Percentiles rank a stretch among this genome's conserved stretches.
These are phyloP conservation scores for Solanum lycopersicoides DNA, from an alignment of 257 asterid species.

Conservation along the genomic window DNA sequence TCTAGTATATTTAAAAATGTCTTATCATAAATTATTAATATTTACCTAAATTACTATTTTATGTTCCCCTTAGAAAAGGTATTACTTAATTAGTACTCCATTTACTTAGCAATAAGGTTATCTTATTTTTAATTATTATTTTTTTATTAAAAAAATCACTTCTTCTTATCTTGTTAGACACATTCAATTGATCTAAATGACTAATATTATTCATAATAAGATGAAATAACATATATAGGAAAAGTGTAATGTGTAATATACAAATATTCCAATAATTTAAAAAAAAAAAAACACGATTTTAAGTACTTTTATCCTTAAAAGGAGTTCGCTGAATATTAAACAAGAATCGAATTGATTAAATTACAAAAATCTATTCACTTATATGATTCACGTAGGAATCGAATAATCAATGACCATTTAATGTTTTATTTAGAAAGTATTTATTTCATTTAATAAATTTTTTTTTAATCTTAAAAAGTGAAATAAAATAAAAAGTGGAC, in stretches of 20 bases:
- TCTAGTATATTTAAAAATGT: too few species aligned
- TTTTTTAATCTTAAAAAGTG: background rate
- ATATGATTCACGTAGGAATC: background rate
- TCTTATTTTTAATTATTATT: too few species aligned
- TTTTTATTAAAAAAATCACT: too few species aligned
- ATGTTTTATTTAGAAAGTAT: background rate
- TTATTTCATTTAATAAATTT: background rate
- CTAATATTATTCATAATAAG: background rate
- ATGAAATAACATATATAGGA: background rate
- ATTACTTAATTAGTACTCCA: background rate
- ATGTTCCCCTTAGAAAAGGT: background rate
- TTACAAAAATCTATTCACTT: background rate
- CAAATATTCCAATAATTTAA: background rate
- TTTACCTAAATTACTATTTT: background rate
- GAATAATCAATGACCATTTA: too few species aligned
- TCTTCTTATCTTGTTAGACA: background rate
- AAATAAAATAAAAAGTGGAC: background rate
- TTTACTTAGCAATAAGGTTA: background rate
- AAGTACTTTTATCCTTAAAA: background rate
- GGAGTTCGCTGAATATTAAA: background rate
- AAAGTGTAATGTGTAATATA: background rate
- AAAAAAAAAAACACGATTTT: background rate
- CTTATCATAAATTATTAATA: background rate
- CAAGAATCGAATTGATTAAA: background rate
- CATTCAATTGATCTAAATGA: background rate